phyloP scores from a whole-genome alignment of 2,329 filamentous ascomycete species.

The Myriosclerotinia duriaeana region DNA sequence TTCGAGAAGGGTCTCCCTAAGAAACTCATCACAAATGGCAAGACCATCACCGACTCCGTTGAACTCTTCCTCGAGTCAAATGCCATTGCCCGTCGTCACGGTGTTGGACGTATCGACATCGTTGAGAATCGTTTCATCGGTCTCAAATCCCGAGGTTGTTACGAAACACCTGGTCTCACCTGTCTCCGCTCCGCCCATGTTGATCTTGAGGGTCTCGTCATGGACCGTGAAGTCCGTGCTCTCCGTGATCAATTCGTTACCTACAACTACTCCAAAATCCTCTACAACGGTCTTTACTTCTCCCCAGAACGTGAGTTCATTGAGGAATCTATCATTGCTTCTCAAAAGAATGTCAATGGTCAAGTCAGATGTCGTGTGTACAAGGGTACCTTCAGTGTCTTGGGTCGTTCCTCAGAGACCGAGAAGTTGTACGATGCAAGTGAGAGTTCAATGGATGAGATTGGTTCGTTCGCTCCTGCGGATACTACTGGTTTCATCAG shows the following conservation, averaged over 20 bases:
- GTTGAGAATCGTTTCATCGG: slow-evolving; percentile 81
- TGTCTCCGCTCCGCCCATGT: slow-evolving; percentile 41
- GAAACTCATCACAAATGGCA: slow-evolving; percentile 59
- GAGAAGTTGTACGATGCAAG: slow-evolving; percentile 68
- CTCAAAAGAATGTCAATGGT: slow-evolving; percentile 62
- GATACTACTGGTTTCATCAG: slow-evolving; percentile 68
- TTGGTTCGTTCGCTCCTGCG: slow-evolving; percentile 64
- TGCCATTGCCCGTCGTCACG: slow-evolving; percentile 67
- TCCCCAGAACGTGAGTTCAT: slow-evolving; percentile 70
- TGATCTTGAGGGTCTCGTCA: slow-evolving; percentile 66
- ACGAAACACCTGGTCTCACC: slow-evolving; percentile 53
- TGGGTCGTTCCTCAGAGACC: slow-evolving; percentile 60
- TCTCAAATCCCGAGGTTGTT: slow-evolving; percentile 78
- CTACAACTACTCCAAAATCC: slow-evolving; percentile 57
- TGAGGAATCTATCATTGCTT: slow-evolving; percentile 61
- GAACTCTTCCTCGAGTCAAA: slow-evolving; percentile 73
- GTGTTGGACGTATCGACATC: slow-evolving; percentile 79
- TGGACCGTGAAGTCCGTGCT: slow-evolving; percentile 67
- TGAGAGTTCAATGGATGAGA: slow-evolving; percentile 69
- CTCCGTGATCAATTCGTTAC: slow-evolving; percentile 71
- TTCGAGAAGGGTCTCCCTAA: slow-evolving; percentile 75
- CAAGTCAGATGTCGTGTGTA: slow-evolving; percentile 62
- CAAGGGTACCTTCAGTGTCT: slow-evolving; percentile 63
- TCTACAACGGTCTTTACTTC: slow-evolving; percentile 65
- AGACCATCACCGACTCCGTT: slow-evolving; percentile 65